Conservation (phyloP, 1,284 basidiomycete species). For the Coriolopsis trogii region DNA sequence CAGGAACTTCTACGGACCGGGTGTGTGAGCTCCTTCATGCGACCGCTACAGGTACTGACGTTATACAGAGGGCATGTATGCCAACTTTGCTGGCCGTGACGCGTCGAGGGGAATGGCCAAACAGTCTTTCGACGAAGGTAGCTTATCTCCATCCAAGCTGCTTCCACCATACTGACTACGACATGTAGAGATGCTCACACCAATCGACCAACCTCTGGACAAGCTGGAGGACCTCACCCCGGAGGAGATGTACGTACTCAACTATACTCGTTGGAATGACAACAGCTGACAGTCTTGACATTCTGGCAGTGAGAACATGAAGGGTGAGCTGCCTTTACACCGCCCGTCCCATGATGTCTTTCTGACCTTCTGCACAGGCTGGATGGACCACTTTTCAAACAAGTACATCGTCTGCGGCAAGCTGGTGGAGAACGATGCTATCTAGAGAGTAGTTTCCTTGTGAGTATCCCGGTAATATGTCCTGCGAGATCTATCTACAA, state of each 20-base stretch:
- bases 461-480: not conserved
- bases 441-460: conserved; percentile 7
- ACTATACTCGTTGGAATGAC: not conserved
- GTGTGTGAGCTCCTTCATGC: conserved; percentile 43
- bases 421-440: conserved; percentile 71
- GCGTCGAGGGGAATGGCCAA: conserved; percentile 96
- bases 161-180: not conserved
- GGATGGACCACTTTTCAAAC: conserved; percentile 88
- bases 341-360: not conserved
- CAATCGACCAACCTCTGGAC: conserved; percentile 86
- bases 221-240: conserved; percentile 75
- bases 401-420: conserved; percentile 88
- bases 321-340: conserved; percentile 46
- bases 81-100: conserved; percentile 94
- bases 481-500: not conserved
- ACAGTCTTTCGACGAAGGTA: conserved; percentile 90
- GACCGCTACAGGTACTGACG: not conserved
- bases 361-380: conserved; percentile 50
- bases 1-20: conserved; percentile 90
- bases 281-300: conserved; percentile 7
- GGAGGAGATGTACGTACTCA: conserved; percentile 77
- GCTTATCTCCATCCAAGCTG: conserved; percentile 28
- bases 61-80: conserved; percentile 85
- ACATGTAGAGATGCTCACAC: conserved; percentile 83
- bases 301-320: conserved; percentile 81